Conservation (phyloP, 768 basidiomycete genomes). For the Rhizopogon rudus region DNA sequence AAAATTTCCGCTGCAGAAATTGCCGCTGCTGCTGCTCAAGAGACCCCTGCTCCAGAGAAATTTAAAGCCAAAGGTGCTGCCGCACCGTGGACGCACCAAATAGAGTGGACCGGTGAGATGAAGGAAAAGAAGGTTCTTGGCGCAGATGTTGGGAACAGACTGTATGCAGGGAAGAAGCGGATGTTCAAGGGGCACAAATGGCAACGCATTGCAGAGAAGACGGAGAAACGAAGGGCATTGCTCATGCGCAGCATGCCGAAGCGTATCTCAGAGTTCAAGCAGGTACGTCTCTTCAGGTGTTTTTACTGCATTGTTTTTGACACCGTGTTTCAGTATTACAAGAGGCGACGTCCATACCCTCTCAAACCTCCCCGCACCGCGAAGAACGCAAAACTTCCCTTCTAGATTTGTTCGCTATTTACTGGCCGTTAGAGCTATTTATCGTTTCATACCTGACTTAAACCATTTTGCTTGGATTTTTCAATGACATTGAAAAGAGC, state of each 20-base stretch:
- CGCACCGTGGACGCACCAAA: constrained; percentile 16
- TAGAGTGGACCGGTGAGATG: constrained; percentile 39
- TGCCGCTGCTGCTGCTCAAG: constrained; percentile 13
- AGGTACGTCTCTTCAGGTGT: constrained; percentile 35
- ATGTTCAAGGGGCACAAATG: constrained; percentile 96
- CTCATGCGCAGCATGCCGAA: constrained; percentile 68
- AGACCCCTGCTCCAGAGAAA: constrained; percentile 9
- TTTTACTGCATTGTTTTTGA: constrained; percentile 1
- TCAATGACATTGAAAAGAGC: no score
- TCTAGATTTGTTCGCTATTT: constrained; percentile 31
- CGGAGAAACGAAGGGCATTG: constrained; percentile 42
- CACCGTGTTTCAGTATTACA: constrained; percentile 18
- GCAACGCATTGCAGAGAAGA: constrained; percentile 55
- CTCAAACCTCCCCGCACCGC: constrained; percentile 44
- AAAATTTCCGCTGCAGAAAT: constrained; percentile 38
- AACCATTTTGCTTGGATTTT: no score
- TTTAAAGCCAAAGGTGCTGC: not conserved
- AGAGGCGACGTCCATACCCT: constrained; percentile 46
- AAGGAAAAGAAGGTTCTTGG: constrained; percentile 40
- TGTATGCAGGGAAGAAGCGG: constrained; percentile 72
- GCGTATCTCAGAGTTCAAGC: constrained; percentile 62
- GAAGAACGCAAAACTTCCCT: constrained; percentile 56
- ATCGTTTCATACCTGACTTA: no score
- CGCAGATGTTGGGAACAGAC: constrained; percentile 50
- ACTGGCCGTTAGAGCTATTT: not conserved